Base-by-base conservation (phyloP, 306 rosid species). In the Castanea sativa region DNA sequence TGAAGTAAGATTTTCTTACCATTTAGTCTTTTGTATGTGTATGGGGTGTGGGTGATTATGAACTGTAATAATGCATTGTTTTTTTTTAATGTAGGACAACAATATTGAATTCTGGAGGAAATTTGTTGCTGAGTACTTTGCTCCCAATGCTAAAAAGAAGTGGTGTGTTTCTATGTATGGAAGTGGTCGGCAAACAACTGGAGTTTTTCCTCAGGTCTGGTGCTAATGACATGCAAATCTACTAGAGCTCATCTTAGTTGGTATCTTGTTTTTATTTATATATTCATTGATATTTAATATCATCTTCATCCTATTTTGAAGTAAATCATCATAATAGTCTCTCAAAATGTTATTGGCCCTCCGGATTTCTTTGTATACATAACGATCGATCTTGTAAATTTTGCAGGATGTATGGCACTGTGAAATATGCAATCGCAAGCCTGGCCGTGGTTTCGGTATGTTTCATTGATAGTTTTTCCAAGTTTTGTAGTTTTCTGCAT, bases 131-230 rank as follows among this genome's bases (percentile, higher is more conserved):
- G 99, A 94, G 70, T 94, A 89, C 84, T 94, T 87, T 86, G 99
- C 96, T 56, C 97, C 99, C 27, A 87, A 91, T 88, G 99, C 99
- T 76, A 94, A 86, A 85, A 94, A 94, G 92, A 94, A 94, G 85
- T 94, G 99, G 99, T 94, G 99, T 69, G 97, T 94, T 79, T 94
- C 99, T 67, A 87, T 92, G 97, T 94, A 94, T 83, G 99, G 99
- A 80, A 88, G 92, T 86, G 94, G 97, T 76, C 85, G 97, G 67
- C 99, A 94, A 82, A 91, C 98, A 81, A 88, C 89, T 81, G 99
- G 99, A 76, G 99, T 94, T 86, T 91, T 92, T 76, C 99, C 95
- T 80, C 99, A 94, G 99, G 99, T 92, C 70, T 83, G 84, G 77
- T 83, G 78, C 76, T 70, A 59, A 35, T 52, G 73, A 64, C 72